Percentiles rank a stretch among this genome's conserved stretches.
phyloP scores from a whole-genome alignment of 805 yeast species.

The Metschnikowia orientalis region DNA sequence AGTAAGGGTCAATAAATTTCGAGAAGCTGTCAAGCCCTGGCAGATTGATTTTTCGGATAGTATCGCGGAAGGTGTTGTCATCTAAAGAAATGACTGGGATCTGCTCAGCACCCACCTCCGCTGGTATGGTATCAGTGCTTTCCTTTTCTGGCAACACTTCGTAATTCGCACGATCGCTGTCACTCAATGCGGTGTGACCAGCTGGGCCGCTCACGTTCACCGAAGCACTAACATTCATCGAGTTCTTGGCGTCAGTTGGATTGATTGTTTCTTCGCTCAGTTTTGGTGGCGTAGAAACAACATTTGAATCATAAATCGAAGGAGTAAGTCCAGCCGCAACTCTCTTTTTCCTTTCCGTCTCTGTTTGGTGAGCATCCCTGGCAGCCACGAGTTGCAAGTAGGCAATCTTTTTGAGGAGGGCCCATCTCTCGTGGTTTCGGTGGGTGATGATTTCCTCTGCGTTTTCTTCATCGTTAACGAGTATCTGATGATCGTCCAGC shows the following conservation, averaged over 20 bases:
- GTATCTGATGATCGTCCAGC: constrained; percentile 37
- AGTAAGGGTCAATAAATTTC: constrained; percentile 76
- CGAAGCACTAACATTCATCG: constrained; percentile 8
- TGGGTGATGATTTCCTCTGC: constrained; percentile 35
- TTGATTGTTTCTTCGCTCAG: not conserved
- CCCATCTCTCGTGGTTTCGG: constrained; percentile 60
- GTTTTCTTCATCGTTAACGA: constrained; percentile 35
- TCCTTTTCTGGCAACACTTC: constrained; percentile 19
- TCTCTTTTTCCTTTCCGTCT: constrained; percentile 37
- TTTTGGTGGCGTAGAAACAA: too few relatives aligned
- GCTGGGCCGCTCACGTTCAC: constrained; percentile 13
- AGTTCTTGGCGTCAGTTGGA: not conserved
- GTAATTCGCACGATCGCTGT: constrained; percentile 6
- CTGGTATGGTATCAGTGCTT: constrained; percentile 20
- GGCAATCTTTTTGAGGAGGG: constrained; percentile 62
- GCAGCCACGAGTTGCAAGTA: constrained; percentile 66
- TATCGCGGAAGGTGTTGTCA: constrained; percentile 39
- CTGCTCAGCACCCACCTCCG: constrained; percentile 13
- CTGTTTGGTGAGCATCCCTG: constrained; percentile 38
- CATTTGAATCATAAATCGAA: constrained; percentile 3
- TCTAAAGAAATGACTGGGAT: constrained; percentile 37
- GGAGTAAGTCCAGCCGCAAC: constrained; percentile 29
- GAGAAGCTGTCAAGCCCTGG: constrained; percentile 32
- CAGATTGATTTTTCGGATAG: constrained; percentile 38
- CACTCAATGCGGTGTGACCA: constrained; percentile 5